These are phyloP conservation scores for Ogataea sp. DNA, from an alignment of 805 yeast species.

Conservation along the genomic window DNA sequence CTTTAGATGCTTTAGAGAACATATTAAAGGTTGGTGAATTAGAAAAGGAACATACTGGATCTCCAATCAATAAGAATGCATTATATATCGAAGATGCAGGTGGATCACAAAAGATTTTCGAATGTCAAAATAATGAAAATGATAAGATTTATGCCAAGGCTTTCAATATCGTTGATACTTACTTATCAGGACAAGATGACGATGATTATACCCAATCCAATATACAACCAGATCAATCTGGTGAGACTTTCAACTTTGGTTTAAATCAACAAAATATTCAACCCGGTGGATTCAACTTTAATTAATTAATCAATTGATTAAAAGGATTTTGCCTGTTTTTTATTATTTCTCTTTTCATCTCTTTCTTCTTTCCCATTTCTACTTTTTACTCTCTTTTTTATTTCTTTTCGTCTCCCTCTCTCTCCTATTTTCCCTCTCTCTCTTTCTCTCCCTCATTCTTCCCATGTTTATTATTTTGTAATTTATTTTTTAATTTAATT, in stretches of 20 bases:
- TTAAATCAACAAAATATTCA: conserved; percentile 49
- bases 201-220: conserved; percentile 55
- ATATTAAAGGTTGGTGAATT: conserved; percentile 90
- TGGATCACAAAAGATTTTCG: conserved; percentile 93
- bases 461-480: background rate
- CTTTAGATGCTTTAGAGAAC: conserved; percentile 91
- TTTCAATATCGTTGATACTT: conserved; percentile 80
- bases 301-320: conserved; percentile 7
- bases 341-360: background rate
- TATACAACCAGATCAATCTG: conserved; percentile 68
- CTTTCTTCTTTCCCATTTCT: background rate
- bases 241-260: conserved; percentile 86
- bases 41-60: conserved; percentile 72
- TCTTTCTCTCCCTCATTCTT: conserved; percentile 1
- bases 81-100: conserved; percentile 95
- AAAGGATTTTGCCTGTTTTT: background rate
- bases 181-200: conserved; percentile 73
- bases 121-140: conserved; percentile 86
- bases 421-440: background rate
- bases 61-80: conserved; percentile 76
- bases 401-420: background rate
- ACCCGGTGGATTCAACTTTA: conserved; percentile 40
- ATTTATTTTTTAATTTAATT: conserved; percentile 3
- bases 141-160: conserved; percentile 91
- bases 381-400: background rate